A percentile compares a stretch with the other conserved stretches of the same genome.
These are phyloP conservation scores for Metarhizium robertsii DNA, from an alignment of 2,329 filamentous ascomycete species.

Conservation along the genomic window DNA sequence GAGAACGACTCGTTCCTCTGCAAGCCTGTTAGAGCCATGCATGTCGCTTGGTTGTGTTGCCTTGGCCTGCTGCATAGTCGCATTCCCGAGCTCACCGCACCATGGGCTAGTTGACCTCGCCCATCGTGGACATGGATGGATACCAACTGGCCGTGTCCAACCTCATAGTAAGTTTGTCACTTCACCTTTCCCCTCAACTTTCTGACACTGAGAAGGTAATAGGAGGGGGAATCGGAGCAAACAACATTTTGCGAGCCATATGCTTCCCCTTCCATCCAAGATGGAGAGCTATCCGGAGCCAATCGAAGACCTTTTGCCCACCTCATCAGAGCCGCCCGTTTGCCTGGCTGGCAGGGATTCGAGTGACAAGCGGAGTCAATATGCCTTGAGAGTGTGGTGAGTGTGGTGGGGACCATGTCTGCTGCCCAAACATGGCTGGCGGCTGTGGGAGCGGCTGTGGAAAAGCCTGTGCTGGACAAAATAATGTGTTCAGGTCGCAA, in stretches of 20 bases:
- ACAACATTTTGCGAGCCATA: not conserved
- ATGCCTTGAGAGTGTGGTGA: not conserved
- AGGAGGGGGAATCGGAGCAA: not conserved
- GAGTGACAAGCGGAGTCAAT: slow-evolving; percentile 7
- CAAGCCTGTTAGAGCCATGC: not conserved
- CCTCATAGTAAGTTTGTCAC: not conserved
- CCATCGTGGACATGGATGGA: not conserved
- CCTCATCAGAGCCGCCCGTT: slow-evolving; percentile 10
- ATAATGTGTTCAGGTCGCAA: not conserved
- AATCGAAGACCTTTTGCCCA: slow-evolving; percentile 9
- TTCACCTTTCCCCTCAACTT: not conserved
- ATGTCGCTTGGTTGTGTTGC: slow-evolving; percentile 1
- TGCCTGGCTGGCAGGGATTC: slow-evolving; percentile 14
- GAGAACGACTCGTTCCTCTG: not conserved
- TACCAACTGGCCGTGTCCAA: not conserved
- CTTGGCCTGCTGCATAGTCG: not conserved
- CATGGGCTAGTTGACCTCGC: not conserved
- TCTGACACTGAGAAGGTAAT: not conserved
- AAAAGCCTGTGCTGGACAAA: not conserved
- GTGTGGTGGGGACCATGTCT: slow-evolving; percentile 8
- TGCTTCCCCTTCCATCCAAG: not conserved
- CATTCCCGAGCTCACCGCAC: slow-evolving; percentile 10
- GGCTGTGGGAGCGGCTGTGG: not conserved
- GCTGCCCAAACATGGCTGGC: not conserved
- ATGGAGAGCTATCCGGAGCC: slow-evolving; percentile 3